Evolutionary conservation across 495 filamentous ascomycete genomes (phyloP).

Genomic region (Podospora bellae-mahoneyi): DNA sequence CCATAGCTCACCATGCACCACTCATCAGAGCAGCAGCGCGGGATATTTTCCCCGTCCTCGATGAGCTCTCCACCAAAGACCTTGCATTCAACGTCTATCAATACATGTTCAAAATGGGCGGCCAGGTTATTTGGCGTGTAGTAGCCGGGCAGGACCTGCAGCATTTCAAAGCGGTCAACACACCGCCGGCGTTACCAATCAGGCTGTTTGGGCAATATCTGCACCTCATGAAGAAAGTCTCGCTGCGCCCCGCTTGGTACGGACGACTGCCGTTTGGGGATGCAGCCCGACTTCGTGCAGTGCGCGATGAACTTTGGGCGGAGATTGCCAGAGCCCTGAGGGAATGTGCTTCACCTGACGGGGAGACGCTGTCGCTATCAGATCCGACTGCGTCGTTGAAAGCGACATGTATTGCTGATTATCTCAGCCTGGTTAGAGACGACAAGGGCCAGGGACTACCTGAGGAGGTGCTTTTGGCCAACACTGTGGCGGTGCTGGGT

Average conservation of each 20-base stretch:
- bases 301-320: conserved; percentile 33
- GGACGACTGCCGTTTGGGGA: conserved; percentile 50
- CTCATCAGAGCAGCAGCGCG: no score
- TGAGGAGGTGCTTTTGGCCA: conserved; percentile 18
- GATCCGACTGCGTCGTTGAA: conserved; percentile 46
- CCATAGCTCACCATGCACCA: no score
- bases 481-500: conserved; percentile 38
- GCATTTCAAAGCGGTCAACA: background rate
- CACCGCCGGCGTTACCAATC: background rate
- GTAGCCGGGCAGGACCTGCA: no score
- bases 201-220: conserved; percentile 3
- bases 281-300: conserved; percentile 35
- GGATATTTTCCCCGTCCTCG: no score
- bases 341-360: conserved; percentile 32
- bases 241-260: conserved; percentile 50
- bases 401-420: conserved; percentile 41
- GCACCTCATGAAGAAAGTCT: conserved; percentile 52
- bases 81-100: no score
- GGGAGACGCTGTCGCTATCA: conserved; percentile 45
- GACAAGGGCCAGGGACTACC: conserved; percentile 53
- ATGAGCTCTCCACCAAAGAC: no score
- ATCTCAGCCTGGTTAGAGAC: conserved; percentile 47
- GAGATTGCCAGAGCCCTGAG: conserved; percentile 38
- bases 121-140: no score
- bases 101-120: no score